Evolutionary conservation across 2,329 filamentous ascomycete species (phyloP), one percentile per base, ranked within the genome.

Genomic region (Fusarium luffae): DNA sequence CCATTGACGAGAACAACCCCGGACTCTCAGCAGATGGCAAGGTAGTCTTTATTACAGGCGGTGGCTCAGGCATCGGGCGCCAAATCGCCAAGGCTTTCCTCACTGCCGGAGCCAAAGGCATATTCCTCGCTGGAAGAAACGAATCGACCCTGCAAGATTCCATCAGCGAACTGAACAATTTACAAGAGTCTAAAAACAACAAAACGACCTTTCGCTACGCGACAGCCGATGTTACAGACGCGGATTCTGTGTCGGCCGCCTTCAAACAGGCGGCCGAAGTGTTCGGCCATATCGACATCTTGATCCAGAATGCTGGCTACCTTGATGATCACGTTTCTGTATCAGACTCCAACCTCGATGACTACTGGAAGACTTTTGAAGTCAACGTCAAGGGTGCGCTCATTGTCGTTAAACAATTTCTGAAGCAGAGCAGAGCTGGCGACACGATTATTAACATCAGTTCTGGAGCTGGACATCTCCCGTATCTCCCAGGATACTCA

Each of bases 261-360:
- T 58, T 59, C 2, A 7, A 21, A 14, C 19, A 30, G 3, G 56
- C 51, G 6, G 30, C 9, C 14, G 10, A 44, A 32, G 4, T n/a
- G 7, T 46, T 59, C 2, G 51, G 51, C 7, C 56, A 59, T 18
- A 46, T 57, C 0, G 30, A 59, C 14, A 46, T 57, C 2, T 30
- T 59, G 12, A 41, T 59, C 30, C 56, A 59, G 19, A 59, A 59
- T 13, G 23, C 56, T 30, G 56, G 56, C 4, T 57, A 59, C 14
- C 56, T 59, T 0, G 56, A 59, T 16, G 56, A 21, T n/a, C 56
- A 59, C 21, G 16, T 19, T 3, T 40, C 56, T 21, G 23, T 59
- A 9, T 16, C 12, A n/a, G 51, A 59, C 10, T 59, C 51, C 0
- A 19, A 59, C 14, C 25, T 27, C 5, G 56, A 46, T 7, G 56